Evolutionary conservation across 306 rosid species (phyloP), one percentile per base, ranked within the genome.

Genomic region (Clitoria ternatea): DNA sequence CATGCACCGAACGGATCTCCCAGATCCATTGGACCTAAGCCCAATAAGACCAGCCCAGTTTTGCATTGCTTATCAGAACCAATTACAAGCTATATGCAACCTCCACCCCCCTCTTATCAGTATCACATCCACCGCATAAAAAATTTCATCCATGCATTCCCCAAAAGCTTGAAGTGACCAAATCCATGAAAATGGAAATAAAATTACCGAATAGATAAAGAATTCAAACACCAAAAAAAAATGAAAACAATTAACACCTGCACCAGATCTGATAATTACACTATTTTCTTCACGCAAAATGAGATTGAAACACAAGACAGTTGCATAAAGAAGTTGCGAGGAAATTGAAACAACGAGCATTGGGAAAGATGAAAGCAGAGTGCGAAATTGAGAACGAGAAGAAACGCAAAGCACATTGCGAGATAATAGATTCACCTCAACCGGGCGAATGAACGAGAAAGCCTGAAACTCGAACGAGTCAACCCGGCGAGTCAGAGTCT

Each of bases 401-500:
- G 8, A 43, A 50, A 44, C 7, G 36, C 7, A 9, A 56, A 29
- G 26, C 33, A 48, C 81, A 82, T 63, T 73, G 78, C 17, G 7
- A 2, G 19, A 66, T 15, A 4, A 57, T 36, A 62, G 57, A 37
- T 66, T 60, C 69, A 66, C 56, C 77, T 13, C 26, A 59, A 23
- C n/a, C 2, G 36, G 52, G 60, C 8, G 61, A 77, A 74, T 54
- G n/a, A n/a, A 32, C 22, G 42, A 64, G 78, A 80, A 69, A 66
- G 37, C 61, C 67, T n/a, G 27, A 26, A 69, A 80, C 22, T 71
- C 29, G 79, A 49, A 29, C 29, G 84, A 77, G 85, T 78, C 66
- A 75, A 47, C 36, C 32, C 26, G 56, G 78, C 5, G 77, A 77
- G 74, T 78, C 37, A 55, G 74, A 55, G 30, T 7, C 36, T 50